Percentiles rank a stretch among this genome's conserved stretches.
Conservation (phyloP, 2,329 filamentous ascomycete species). For the Cytospora paraplurivora region DNA sequence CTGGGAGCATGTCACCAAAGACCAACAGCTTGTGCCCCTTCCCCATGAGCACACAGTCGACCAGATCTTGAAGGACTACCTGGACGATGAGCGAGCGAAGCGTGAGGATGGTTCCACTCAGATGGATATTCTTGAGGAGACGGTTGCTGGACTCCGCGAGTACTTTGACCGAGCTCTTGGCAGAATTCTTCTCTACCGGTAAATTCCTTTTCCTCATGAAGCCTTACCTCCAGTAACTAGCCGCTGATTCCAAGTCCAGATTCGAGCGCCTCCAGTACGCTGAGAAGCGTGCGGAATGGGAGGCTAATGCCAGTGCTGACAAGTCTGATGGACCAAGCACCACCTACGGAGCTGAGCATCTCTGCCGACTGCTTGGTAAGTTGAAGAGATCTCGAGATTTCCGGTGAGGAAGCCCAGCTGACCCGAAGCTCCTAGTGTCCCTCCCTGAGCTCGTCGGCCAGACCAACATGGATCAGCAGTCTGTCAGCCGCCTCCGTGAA, state of each 20-base stretch:
- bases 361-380: conserved; percentile 85
- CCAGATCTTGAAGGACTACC: conserved; percentile 79
- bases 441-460: conserved; percentile 93
- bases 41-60: conserved; percentile 76
- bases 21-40: conserved; percentile 83
- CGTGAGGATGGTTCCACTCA: conserved; percentile 69
- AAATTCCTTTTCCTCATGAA: conserved; percentile 32
- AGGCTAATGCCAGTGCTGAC: conserved; percentile 48
- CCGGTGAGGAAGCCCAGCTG: neutral
- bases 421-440: conserved; percentile 61
- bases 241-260: conserved; percentile 44
- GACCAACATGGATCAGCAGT: conserved; percentile 96
- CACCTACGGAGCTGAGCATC: conserved; percentile 90
- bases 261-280: conserved; percentile 91
- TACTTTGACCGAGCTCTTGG: conserved; percentile 93
- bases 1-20: conserved; percentile 98
- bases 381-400: conserved; percentile 21
- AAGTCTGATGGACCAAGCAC: conserved; percentile 69
- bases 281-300: conserved; percentile 72
- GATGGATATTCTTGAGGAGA: conserved; percentile 85
- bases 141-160: conserved; percentile 80
- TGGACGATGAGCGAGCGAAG: conserved; percentile 67
- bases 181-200: conserved; percentile 83
- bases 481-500: conserved; percentile 83
- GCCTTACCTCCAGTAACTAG: neutral